Conservation (phyloP, 2,329 filamentous ascomycete species). For the Pyrenochaeta sp. region DNA sequence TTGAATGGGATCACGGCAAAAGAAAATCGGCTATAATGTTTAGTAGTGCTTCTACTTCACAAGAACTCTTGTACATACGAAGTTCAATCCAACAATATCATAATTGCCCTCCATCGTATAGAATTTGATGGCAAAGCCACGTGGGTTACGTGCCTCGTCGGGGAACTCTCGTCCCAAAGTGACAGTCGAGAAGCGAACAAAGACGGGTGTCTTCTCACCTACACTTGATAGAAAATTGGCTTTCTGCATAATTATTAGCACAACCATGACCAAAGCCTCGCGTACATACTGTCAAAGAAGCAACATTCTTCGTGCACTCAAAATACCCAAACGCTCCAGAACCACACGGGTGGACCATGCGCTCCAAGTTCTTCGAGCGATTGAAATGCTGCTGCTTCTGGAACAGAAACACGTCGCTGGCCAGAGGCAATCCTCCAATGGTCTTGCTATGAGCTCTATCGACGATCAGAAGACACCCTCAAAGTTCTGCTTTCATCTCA, state of each 20-base stretch:
- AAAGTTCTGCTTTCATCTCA: not conserved
- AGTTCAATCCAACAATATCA: constrained; percentile 58
- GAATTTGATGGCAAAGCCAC: constrained; percentile 60
- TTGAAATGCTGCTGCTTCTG: constrained; percentile 66
- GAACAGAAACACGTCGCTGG: constrained; percentile 60
- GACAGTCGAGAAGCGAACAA: constrained; percentile 56
- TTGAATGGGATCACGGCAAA: constrained; percentile 58
- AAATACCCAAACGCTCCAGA: constrained; percentile 58
- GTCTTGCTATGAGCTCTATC: constrained; percentile 58
- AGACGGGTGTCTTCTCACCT: constrained; percentile 54
- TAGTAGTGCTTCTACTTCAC: not conserved
- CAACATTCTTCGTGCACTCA: constrained; percentile 52
- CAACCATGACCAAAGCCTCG: no score
- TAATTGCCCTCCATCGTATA: constrained; percentile 59
- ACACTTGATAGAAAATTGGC: constrained; percentile 51
- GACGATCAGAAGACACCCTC: not conserved
- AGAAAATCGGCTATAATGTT: constrained; percentile 54
- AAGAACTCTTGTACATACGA: constrained; percentile 31
- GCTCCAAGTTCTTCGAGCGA: constrained; percentile 60
- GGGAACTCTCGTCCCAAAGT: constrained; percentile 54
- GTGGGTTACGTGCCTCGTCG: constrained; percentile 56
- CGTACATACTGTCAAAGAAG: constrained; percentile 35
- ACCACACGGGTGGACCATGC: constrained; percentile 53
- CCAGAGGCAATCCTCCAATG: constrained; percentile 59
- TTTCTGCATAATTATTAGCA: constrained; percentile 27